Evolutionary conservation across 148 eudicot species (phyloP).

Genomic region (Vaccinium macrocarpon): DNA sequence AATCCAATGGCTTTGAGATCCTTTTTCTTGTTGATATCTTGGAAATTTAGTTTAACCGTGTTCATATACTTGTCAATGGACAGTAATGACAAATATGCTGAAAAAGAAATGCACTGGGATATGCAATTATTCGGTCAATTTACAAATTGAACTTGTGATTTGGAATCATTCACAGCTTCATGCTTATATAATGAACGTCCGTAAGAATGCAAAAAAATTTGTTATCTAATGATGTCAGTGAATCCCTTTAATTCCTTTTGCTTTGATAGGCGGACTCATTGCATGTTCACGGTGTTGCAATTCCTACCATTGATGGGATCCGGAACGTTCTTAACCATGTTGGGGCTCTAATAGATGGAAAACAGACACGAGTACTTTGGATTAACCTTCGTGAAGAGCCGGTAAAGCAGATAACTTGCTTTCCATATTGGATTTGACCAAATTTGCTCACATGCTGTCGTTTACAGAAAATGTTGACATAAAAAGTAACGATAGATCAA

Average conservation of each 20-base stretch:
- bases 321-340: constrained; percentile 76
- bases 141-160: not conserved
- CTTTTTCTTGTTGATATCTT: not conserved
- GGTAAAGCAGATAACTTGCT: constrained; percentile 32
- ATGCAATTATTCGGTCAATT: not conserved
- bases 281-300: constrained; percentile 91
- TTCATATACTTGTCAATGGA: not conserved
- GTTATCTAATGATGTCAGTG: not conserved
- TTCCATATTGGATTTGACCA: not conserved
- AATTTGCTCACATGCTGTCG: not conserved
- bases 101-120: not conserved
- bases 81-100: not conserved
- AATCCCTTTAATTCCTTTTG: constrained; percentile 1
- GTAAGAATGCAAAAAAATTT: not conserved
- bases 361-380: constrained; percentile 61
- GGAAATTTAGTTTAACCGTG: not conserved
- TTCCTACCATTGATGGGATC: constrained; percentile 83
- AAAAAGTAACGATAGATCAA: not conserved
- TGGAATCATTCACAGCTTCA: not conserved
- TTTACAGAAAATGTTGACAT: not conserved
- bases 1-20: not conserved
- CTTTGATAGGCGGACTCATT: constrained; percentile 62
- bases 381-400: constrained; percentile 97
- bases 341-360: constrained; percentile 51
- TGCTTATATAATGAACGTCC: not conserved